These are phyloP conservation scores for Nannizziopsis arthrosporioides DNA, from an alignment of 2,329 filamentous ascomycete species.

Conservation along the genomic window DNA sequence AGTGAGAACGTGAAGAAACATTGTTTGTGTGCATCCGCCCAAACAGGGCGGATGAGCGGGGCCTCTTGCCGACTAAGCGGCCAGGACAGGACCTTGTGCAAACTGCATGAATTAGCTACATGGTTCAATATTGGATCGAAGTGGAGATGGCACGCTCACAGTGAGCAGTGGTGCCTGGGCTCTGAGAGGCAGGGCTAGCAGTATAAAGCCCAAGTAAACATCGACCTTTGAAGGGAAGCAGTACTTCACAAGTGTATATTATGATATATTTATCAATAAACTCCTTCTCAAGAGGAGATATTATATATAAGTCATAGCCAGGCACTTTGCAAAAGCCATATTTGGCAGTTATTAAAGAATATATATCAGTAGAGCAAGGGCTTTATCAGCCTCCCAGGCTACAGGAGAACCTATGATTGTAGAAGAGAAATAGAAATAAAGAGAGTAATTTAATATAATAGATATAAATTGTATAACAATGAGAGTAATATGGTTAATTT, in stretches of 20 bases:
- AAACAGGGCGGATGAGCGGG: constrained; percentile 7
- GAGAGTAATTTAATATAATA: too few species aligned
- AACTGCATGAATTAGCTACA: constrained; percentile 1
- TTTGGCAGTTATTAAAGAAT: neutral
- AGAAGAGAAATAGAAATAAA: neutral
- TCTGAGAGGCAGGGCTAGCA: neutral
- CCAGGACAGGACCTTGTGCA: constrained; percentile 4
- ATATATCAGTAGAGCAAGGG: neutral
- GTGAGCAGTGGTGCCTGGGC: neutral
- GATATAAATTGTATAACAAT: neutral
- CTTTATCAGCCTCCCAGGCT: too few species aligned
- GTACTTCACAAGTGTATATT: constrained; percentile 6
- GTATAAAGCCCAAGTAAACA: neutral
- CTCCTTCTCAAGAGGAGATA: neutral
- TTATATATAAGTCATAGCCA: neutral
- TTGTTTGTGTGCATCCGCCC: constrained; percentile 35
- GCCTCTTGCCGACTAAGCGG: constrained; percentile 3
- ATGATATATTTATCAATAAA: neutral
- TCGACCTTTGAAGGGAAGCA: neutral
- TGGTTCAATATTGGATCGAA: neutral
- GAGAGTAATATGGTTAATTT: neutral
- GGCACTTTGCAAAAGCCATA: neutral
- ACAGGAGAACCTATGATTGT: neutral
- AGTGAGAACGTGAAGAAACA: constrained; percentile 25
- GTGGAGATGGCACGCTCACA: neutral